Base-by-base conservation (phyloP, 2,329 filamentous ascomycete genomes). In the Exophiala viscosa region DNA sequence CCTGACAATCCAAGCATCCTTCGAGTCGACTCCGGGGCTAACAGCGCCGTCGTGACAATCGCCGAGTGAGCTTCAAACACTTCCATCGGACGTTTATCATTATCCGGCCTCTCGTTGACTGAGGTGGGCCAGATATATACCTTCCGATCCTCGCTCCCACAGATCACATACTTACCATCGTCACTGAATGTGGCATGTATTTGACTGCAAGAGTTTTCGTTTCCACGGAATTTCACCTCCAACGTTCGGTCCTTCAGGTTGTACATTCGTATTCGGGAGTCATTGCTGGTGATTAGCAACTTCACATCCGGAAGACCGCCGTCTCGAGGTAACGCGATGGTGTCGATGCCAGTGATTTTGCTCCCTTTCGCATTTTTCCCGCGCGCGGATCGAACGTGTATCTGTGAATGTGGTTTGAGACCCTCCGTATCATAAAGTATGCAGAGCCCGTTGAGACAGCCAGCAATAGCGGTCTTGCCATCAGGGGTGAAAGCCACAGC, bases 321-420 rank as follows among this genome's bases (percentile, higher is more conserved):
- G 17, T 77, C 73, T 2, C 77, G 75, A 3, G 84, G 83, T 44
- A 83, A 75, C 13, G 74, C 70, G 59, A 86, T 84, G 0, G 90
- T 87, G 64, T 92, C 85, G 48, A 99, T 96, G 5, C 90, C 91
- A 0, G 93, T 97, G 62, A 99, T 96, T 68, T 99, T 99, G 73
- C 90, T 96, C 5, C 92, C 92, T 68, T 95, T 96, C 3, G 91
- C 87, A 65, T 96, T 97, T 66, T 90, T 91, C 2, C 93, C 92
- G 54, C 91, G 81, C 0, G 90, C 90, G 0, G 91, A 96, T 40
- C 91, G 85, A n/a, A 96, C 91, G 60, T 96, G 90, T 28, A 97
- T 85, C 66, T 96, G 90, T 1, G 86, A 87, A 60, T 88, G 82
- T 48, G 86, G 82, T 64, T 89, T 93, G 45, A 99, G 73, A 0